A percentile compares a stretch with the other conserved stretches of the same genome.
phyloP scores from a whole-genome alignment of 2,329 filamentous ascomycete genomes.

The Zasmidium angulare region DNA sequence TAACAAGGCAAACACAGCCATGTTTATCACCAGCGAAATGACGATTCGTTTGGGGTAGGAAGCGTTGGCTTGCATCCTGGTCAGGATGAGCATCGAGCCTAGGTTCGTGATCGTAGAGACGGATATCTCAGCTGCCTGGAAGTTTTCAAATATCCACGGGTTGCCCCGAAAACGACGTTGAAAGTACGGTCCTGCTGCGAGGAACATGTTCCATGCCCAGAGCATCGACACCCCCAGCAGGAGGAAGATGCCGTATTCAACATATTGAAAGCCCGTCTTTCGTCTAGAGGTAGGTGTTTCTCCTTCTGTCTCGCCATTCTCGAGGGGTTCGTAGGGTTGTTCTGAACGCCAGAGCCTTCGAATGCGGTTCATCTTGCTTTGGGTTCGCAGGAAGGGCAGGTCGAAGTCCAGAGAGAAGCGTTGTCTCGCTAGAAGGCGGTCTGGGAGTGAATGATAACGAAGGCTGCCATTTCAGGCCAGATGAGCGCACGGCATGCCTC shows the following conservation, averaged over 20 bases:
- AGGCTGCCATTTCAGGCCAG: neutral
- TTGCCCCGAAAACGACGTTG: conserved; percentile 72
- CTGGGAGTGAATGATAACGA: neutral
- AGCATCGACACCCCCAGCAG: conserved; percentile 90
- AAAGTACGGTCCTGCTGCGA: conserved; percentile 93
- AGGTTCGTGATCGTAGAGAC: conserved; percentile 85
- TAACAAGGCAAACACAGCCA: conserved; percentile 72
- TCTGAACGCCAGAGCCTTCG: conserved; percentile 28
- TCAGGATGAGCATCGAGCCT: conserved; percentile 70
- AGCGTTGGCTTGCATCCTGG: conserved; percentile 75
- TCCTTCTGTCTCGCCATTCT: conserved; percentile 21
- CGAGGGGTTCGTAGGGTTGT: conserved; percentile 33
- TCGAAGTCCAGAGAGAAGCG: neutral
- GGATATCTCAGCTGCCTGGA: conserved; percentile 85
- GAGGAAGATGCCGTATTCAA: conserved; percentile 82
- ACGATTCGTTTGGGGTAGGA: conserved; percentile 88
- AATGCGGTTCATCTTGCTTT: conserved; percentile 22
- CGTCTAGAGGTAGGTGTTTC: conserved; percentile 10
- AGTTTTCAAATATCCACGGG: conserved; percentile 72
- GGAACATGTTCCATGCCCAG: conserved; percentile 99
- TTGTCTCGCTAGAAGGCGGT: neutral
- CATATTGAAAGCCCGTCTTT: conserved; percentile 66
- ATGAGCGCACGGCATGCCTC: neutral
- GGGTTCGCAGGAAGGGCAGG: too few relatives aligned
- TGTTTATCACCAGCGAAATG: conserved; percentile 72